Evolutionary conservation across 306 rosid genomes (phyloP).

Genomic region (apple (Malus domestica)): DNA sequence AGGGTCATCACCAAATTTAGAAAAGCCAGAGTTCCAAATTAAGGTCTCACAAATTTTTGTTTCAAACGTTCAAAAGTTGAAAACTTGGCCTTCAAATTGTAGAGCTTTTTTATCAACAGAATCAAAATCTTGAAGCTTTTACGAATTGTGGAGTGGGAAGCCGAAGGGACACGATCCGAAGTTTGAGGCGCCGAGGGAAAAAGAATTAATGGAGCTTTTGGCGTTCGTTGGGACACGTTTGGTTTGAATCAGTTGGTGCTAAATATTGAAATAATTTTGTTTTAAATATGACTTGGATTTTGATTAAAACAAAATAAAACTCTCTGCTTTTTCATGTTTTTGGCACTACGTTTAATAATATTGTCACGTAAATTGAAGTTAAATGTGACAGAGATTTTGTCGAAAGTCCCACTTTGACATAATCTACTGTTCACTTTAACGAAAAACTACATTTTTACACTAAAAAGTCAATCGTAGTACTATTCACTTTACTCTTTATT

Average conservation of each 20-base stretch:
- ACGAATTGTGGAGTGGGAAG: slow-evolving; percentile 22
- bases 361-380: too few species aligned
- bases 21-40: not conserved
- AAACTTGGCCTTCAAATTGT: not conserved
- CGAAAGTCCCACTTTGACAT: fast-evolving
- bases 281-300: not conserved
- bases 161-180: slow-evolving; percentile 32
- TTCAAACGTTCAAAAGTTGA: not conserved
- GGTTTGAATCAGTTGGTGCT: slow-evolving; percentile 23
- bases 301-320: not conserved
- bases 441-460: too few species aligned
- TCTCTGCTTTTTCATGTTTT: fast-evolving
- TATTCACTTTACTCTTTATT: too few species aligned
- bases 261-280: not conserved
- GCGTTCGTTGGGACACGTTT: slow-evolving; percentile 32
- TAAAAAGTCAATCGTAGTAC: too few species aligned
- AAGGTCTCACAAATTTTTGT: not conserved
- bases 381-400: too few species aligned
- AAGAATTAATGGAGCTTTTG: slow-evolving; percentile 19
- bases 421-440: too few species aligned
- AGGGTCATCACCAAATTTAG: not conserved
- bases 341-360: too few species aligned
- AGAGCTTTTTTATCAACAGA: not conserved
- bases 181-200: slow-evolving; percentile 16
- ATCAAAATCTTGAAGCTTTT: not conserved